Evolutionary conservation across 352 stramenopile species (phyloP), one percentile per base, ranked within the genome.

Genomic region (Pythium aristosporum): DNA sequence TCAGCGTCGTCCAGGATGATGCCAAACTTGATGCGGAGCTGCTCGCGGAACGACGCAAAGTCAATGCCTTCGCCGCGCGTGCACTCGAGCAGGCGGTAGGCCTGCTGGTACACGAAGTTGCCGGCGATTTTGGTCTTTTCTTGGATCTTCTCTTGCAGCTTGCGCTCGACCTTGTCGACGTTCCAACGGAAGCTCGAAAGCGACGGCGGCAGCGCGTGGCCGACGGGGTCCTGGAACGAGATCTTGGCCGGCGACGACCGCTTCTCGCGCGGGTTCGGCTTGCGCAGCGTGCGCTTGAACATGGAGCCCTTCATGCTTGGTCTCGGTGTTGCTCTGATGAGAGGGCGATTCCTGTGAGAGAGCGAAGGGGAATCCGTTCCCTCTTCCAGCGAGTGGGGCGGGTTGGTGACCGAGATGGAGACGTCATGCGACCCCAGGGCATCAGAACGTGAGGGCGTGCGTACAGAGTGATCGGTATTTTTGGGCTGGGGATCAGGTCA

Each of bases 91-190:
- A 94, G 68, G 6, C 85, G 82, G 61, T 90, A 94, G n/a, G 85
- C 85, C 61, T 94, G 85, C 62, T 94, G 85, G 60, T 92, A 94
- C 18, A 92, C 81, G 57, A 92, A 94, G 36, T 94, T 94, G 51
- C 85, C 85, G 0, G 80, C 82, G 50, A 94, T 89, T 55, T 89
- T 79, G 65, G 82, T 94, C 65, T 90, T 89, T 72, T 94, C 85
- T 56, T 90, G 82, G 61, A 94, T 92, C 57, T 92, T 94, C 56
- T 91, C 83, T 68, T 91, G 85, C 39, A 94, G 67, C 61, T 92
- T 91, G 59, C 80, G 77, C 66, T 92, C 81, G 41, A 92, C 83
- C 50, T 94, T 91, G 67, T 89, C 75, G 16, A 89, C 80, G 58
- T 78, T 80, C 85, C 85, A 92, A 16, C 81, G 81, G 63, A 91